phyloP scores from a whole-genome alignment of 1,284 basidiomycete species.

The Papiliotrema fonsecae region DNA sequence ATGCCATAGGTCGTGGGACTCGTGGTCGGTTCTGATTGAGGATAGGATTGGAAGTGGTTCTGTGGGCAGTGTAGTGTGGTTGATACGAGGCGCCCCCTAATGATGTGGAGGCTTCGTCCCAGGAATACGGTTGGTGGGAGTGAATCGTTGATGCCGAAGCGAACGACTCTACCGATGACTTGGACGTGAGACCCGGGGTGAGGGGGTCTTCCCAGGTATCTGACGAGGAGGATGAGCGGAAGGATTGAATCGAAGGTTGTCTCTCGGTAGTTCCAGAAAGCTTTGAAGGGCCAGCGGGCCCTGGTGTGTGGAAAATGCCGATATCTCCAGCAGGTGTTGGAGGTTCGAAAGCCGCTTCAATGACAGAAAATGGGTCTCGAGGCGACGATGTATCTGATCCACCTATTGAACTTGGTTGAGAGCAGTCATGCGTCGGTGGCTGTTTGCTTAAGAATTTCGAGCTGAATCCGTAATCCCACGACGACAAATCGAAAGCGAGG shows the following conservation, averaged over 20 bases:
- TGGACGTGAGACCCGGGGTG: slow-evolving; percentile 19
- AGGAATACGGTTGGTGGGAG: slow-evolving; percentile 14
- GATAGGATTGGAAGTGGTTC: slow-evolving; percentile 31
- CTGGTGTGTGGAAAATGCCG: slow-evolving; percentile 31
- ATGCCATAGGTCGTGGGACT: slow-evolving; percentile 19
- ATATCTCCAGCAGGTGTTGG: slow-evolving; percentile 10
- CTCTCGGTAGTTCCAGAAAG: slow-evolving; percentile 6
- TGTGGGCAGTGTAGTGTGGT: slow-evolving; percentile 10
- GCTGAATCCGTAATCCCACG: slow-evolving; percentile 5
- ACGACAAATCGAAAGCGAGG: slow-evolving; percentile 10
- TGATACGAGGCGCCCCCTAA: slow-evolving; percentile 12
- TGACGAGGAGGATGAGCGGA: slow-evolving; percentile 1
- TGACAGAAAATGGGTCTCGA: slow-evolving; percentile 18
- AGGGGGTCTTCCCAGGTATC: slow-evolving; percentile 23
- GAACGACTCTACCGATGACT: slow-evolving; percentile 17
- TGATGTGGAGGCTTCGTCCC: slow-evolving; percentile 30
- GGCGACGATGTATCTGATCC: slow-evolving; percentile 18
- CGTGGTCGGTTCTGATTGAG: slow-evolving; percentile 18
- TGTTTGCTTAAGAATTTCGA: slow-evolving; percentile 6
- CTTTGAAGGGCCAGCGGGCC: slow-evolving; percentile 8
- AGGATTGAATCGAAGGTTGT: not conserved
- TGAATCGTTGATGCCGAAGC: slow-evolving; percentile 6
- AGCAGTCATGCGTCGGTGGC: slow-evolving; percentile 1
- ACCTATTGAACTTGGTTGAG: too few relatives aligned
- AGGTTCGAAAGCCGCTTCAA: slow-evolving; percentile 17